phyloP scores from a whole-genome alignment of 2,329 filamentous ascomycete species.

The Talaromyces sp. region DNA sequence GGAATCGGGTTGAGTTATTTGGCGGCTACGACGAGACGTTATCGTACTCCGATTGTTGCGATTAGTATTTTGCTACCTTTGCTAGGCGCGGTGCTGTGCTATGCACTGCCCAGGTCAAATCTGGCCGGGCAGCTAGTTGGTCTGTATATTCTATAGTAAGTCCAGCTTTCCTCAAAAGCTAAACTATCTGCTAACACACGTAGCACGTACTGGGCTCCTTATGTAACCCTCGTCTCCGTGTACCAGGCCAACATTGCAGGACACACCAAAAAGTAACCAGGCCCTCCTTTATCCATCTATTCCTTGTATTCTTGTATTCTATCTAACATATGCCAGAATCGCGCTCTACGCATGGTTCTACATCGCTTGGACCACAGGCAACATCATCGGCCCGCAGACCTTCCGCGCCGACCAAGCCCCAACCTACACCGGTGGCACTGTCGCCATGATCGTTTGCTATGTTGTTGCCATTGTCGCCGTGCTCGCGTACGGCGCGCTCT shows the following conservation, averaged over 20 bases:
- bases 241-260: conserved; percentile 6
- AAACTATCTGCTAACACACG: background rate
- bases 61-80: background rate
- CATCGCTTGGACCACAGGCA: conserved; percentile 1
- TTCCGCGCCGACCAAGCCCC: conserved; percentile 3
- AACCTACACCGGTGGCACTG: conserved; percentile 2
- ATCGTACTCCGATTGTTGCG: background rate
- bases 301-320: no score
- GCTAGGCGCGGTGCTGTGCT: conserved; percentile 1
- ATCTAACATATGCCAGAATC: background rate
- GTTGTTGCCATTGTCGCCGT: background rate
- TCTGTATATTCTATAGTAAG: conserved; percentile 2
- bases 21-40: background rate
- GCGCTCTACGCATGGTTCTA: conserved; percentile 6
- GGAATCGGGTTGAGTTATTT: conserved; percentile 2
- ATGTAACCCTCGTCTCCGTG: conserved; percentile 5
- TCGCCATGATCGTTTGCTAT: conserved; percentile 7
- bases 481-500: background rate
- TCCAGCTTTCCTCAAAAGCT: background rate
- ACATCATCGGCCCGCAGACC: conserved; percentile 7
- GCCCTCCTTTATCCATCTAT: background rate
- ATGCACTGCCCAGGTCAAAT: background rate
- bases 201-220: conserved; percentile 5
- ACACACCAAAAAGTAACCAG: conserved; percentile 6
- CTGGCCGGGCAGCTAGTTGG: conserved; percentile 1